These are phyloP conservation scores for Xylaria digitata DNA, from an alignment of 2,329 filamentous ascomycete genomes.

Conservation along the genomic window DNA sequence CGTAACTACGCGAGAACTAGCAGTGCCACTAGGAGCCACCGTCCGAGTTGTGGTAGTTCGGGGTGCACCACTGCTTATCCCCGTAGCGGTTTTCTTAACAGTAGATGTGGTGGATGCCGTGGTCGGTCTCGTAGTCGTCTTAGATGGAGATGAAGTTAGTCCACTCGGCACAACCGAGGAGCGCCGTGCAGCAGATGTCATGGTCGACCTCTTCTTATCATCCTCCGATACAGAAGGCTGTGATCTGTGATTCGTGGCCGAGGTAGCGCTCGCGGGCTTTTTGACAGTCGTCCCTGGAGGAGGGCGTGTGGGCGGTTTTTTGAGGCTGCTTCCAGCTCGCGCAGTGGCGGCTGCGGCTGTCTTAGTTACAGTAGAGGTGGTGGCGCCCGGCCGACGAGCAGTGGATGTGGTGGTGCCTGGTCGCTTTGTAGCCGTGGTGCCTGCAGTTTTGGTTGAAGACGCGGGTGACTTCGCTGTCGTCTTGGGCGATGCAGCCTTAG, in stretches of 20 bases:
- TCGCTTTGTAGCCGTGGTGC: slow-evolving; percentile 53
- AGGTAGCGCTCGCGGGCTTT: slow-evolving; percentile 51
- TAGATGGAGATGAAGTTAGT: slow-evolving; percentile 49
- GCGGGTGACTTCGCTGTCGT: slow-evolving; percentile 46
- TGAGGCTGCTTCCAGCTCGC: slow-evolving; percentile 56
- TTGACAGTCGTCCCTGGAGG: slow-evolving; percentile 53
- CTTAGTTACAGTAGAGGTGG: slow-evolving; percentile 45
- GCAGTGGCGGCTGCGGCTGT: slow-evolving; percentile 47
- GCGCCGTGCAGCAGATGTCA: slow-evolving; percentile 56
- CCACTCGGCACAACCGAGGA: slow-evolving; percentile 58
- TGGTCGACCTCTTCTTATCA: slow-evolving; percentile 58
- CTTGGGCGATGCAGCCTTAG: slow-evolving; percentile 43
- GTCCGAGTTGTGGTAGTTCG: slow-evolving; percentile 53
- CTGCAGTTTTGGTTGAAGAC: slow-evolving; percentile 51
- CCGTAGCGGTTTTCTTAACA: slow-evolving; percentile 47
- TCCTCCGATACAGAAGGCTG: slow-evolving; percentile 64
- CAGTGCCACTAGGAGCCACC: slow-evolving; percentile 52
- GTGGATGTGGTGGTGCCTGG: slow-evolving; percentile 50
- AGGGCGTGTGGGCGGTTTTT: slow-evolving; percentile 62
- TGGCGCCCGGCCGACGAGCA: slow-evolving; percentile 51
- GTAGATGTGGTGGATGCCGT: slow-evolving; percentile 49
- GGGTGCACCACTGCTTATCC: slow-evolving; percentile 46
- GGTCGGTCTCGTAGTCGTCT: slow-evolving; percentile 52
- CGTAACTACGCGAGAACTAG: slow-evolving; percentile 44
- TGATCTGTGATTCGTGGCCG: slow-evolving; percentile 58